phyloP scores from a whole-genome alignment of 352 stramenopile genomes.

The Pilasporangium apinafurcum region DNA sequence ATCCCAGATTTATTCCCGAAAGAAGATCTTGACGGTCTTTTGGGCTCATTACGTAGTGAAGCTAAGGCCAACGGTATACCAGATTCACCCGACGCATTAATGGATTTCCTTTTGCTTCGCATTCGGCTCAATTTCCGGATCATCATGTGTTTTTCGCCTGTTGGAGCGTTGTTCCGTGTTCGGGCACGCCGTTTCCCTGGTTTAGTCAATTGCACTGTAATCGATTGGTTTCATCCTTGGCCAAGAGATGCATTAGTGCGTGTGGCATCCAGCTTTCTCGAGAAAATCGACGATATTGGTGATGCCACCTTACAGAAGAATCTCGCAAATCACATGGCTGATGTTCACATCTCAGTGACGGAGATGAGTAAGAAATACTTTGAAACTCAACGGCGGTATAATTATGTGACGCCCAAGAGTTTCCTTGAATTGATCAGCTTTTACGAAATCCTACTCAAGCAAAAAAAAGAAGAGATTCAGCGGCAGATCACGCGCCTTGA shows the following conservation, averaged over 20 bases:
- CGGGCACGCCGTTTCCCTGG: constrained; percentile 95
- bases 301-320: constrained; percentile 78
- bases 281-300: constrained; percentile 92
- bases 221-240: constrained; percentile 99
- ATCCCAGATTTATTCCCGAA: constrained; percentile 97
- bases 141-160: constrained; percentile 96
- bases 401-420: constrained; percentile 98
- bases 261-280: constrained; percentile 93
- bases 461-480: constrained; percentile 94
- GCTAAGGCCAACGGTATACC: constrained; percentile 93
- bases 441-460: constrained; percentile 95
- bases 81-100: constrained; percentile 91
- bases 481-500: constrained; percentile 95
- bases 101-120: constrained; percentile 95
- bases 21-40: constrained; percentile 93
- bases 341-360: constrained; percentile 96
- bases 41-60: constrained; percentile 90
- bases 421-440: constrained; percentile 98
- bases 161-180: constrained; percentile 95
- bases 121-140: constrained; percentile 95
- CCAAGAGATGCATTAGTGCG: constrained; percentile 94
- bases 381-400: constrained; percentile 94
- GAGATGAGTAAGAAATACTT: constrained; percentile 95
- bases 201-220: constrained; percentile 96
- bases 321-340: constrained; percentile 96